Conservation (phyloP, 148 eudicot species). For the Chenopodium formosanum region DNA sequence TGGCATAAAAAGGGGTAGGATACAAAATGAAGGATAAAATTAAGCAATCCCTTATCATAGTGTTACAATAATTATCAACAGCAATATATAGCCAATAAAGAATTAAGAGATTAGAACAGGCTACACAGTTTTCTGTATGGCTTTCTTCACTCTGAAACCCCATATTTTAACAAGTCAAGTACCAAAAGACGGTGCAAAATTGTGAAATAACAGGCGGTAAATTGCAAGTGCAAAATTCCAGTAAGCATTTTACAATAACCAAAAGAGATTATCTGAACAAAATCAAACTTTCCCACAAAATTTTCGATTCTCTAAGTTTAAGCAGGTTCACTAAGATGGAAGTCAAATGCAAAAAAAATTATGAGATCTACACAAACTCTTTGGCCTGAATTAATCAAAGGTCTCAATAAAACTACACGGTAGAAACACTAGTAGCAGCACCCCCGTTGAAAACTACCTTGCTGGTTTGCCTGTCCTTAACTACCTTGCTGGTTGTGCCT, state of each 20-base stretch:
- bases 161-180: too few species aligned
- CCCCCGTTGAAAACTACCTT: constrained; percentile 31
- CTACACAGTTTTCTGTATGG: too few species aligned
- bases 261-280: background rate
- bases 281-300: background rate
- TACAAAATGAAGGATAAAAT: too few species aligned
- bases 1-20: too few species aligned
- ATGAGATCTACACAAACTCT: constrained; percentile 13
- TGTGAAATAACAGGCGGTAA: background rate
- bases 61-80: too few species aligned
- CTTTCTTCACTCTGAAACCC: too few species aligned
- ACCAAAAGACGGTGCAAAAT: too few species aligned
- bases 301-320: background rate
- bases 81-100: too few species aligned
- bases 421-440: background rate
- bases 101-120: too few species aligned
- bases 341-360: constrained; percentile 15
- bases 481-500: constrained; percentile 59
- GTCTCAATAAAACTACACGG: background rate
- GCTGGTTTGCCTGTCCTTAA: constrained; percentile 61
- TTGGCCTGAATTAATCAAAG: background rate
- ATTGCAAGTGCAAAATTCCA: background rate
- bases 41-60: too few species aligned
- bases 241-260: background rate
- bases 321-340: background rate